phyloP scores from a whole-genome alignment of 148 eudicot species.

The Rheum nobile region DNA sequence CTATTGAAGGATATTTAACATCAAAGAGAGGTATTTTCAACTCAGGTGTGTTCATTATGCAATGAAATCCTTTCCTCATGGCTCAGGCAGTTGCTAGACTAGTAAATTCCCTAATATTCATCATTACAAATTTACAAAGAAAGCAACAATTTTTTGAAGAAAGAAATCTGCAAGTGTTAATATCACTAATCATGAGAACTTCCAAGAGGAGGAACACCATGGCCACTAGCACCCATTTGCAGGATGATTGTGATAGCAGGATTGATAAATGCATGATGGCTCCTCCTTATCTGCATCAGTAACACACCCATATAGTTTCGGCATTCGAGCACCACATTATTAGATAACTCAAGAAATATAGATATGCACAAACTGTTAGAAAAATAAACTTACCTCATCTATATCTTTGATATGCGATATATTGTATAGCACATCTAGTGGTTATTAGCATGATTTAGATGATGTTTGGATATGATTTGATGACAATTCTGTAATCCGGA shows the following conservation, averaged over 20 bases:
- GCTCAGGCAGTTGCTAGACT: neutral
- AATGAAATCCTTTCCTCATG: neutral
- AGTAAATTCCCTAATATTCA: neutral
- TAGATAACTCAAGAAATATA: constrained; percentile 3
- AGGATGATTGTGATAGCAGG: constrained; percentile 86
- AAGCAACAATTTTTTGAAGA: neutral
- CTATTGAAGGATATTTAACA: no score
- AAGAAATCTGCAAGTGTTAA: neutral
- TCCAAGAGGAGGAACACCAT: constrained; percentile 96
- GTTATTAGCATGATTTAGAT: no score
- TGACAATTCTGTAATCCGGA: no score
- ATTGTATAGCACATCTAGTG: no score
- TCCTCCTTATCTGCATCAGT: constrained; percentile 56
- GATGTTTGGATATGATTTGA: no score
- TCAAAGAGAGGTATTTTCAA: neutral
- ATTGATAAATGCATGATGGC: constrained; percentile 92
- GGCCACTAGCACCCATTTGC: constrained; percentile 93
- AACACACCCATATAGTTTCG: neutral
- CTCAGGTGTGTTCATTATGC: neutral
- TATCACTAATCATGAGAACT: constrained; percentile 72
- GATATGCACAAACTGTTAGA: constrained; percentile 4
- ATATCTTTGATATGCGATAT: no score
- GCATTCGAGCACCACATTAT: neutral
- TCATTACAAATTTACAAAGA: neutral
- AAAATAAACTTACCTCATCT: constrained; percentile 54